Base-by-base conservation (phyloP, 345 rosid genomes). In the Pugionium dolabratum region DNA sequence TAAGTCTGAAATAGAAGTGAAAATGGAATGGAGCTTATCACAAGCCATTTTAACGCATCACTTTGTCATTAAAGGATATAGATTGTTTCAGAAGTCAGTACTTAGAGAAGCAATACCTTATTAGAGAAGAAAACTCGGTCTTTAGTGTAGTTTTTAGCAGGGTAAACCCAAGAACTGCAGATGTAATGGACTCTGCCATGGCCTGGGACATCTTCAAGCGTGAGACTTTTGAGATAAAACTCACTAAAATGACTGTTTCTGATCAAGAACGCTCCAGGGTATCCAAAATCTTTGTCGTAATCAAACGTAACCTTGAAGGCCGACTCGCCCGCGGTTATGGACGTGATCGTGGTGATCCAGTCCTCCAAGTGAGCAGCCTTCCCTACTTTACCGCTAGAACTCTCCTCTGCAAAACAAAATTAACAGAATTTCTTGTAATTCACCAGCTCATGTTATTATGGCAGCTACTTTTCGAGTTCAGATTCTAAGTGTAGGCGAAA, bases 111-210 rank as follows among this genome's bases (percentile, higher is more conserved):
- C 26, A 2, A 28, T 54, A 79, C 97, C 90, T 84, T 80, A 80
- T 91, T 91, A 29, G 82, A 52, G 81, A 91, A 91, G 86, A 91
- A 91, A 67, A 91, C 51, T 1, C 98, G 85, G 51, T 83, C 85
- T 6, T 72, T 75, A 1, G 76, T 35, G 58, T 88, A 78, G 25
- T 32, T 28, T 3, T 86, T 67, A 6, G 81, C 72, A 40, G 98
- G 98, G 54, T 85, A 91, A 69, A 91, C 82, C 98, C 96, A 91
- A 3, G 98, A 91, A 64, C 89, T 85, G 71, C 98, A 91, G 30
- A 84, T 63, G 71, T 86, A 91, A 60, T 85, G 94, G 60, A 91
- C 53, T 49, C 62, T 71, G 6, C 87, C 94, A 40, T 84, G 80
- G 43, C 84, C 91, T 1, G 94, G 96, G 46, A 82, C 83, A 29